Conservation (phyloP, 2,329 filamentous ascomycete species). For the Onygena corvina region DNA sequence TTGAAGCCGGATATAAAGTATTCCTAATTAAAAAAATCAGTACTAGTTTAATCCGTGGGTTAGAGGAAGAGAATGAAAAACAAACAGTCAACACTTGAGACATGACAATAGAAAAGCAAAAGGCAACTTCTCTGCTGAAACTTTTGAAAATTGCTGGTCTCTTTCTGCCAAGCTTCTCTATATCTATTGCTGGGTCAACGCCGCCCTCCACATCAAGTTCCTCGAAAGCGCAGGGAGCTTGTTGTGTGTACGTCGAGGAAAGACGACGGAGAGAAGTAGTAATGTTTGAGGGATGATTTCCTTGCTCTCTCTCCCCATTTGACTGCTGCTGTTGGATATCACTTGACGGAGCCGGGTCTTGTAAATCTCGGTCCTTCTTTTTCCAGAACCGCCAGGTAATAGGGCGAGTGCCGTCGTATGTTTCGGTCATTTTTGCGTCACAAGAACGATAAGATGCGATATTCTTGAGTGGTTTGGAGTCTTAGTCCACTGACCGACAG, state of each 20-base stretch:
- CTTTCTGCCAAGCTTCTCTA: constrained; percentile 52
- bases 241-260: constrained; percentile 1
- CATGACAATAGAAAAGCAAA: constrained; percentile 50
- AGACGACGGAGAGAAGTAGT: not conserved
- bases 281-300: not conserved
- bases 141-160: constrained; percentile 46
- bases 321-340: not conserved
- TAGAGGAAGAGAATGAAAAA: constrained; percentile 7
- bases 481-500: no score
- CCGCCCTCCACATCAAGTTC: not conserved
- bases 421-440: not conserved
- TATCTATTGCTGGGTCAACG: constrained; percentile 13
- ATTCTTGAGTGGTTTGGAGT: no score
- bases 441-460: no score
- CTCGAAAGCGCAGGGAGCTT: not conserved
- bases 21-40: constrained; percentile 39
- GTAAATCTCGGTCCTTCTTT: not conserved
- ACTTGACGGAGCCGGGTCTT: not conserved
- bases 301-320: not conserved
- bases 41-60: constrained; percentile 6
- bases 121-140: constrained; percentile 46
- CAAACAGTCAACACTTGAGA: constrained; percentile 51
- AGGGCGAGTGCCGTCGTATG: not conserved
- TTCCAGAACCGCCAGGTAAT: not conserved
- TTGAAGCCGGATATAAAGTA: constrained; percentile 68